These are phyloP conservation scores for Vigna mungo DNA, from an alignment of 306 rosid genomes.

Conservation along the genomic window DNA sequence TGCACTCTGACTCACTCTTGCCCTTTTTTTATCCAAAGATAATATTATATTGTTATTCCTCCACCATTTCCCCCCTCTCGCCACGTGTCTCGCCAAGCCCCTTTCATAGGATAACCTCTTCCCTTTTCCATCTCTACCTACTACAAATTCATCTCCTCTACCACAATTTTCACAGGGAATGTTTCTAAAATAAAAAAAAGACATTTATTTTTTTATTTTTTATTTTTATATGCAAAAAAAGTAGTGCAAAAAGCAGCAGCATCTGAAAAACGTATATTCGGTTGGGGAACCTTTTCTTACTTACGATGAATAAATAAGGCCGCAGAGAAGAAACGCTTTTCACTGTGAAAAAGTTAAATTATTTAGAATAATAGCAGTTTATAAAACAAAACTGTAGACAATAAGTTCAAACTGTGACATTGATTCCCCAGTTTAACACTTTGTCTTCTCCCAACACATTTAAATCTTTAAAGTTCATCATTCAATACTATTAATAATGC, in stretches of 20 bases:
- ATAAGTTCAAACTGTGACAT: slow-evolving; percentile 21
- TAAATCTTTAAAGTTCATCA: slow-evolving; percentile 51
- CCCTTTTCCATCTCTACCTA: slow-evolving; percentile 11
- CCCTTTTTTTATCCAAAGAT: slow-evolving; percentile 1
- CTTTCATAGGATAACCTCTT: background rate
- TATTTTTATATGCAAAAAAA: slow-evolving; percentile 57
- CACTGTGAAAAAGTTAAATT: slow-evolving; percentile 39
- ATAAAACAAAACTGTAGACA: background rate
- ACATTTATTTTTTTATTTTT: too few species aligned
- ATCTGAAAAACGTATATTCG: slow-evolving; percentile 69
- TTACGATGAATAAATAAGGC: slow-evolving; percentile 59
- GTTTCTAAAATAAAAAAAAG: too few species aligned
- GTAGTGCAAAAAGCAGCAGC: slow-evolving; percentile 63
- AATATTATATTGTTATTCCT: background rate
- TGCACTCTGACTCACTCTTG: slow-evolving; percentile 54
- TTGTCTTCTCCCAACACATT: slow-evolving; percentile 57
- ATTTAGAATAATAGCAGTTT: slow-evolving; percentile 19
- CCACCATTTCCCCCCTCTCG: slow-evolving; percentile 50
- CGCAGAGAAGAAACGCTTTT: slow-evolving; percentile 44
- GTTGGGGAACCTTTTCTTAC: slow-evolving; percentile 52
- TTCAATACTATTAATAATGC: slow-evolving; percentile 43
- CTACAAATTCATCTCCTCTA: background rate
- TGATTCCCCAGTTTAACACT: slow-evolving; percentile 34
- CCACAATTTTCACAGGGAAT: too few species aligned
- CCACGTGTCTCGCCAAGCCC: slow-evolving; percentile 55